Conservation (phyloP, 1,284 basidiomycete species). For the Fomitopsis pinicola region DNA sequence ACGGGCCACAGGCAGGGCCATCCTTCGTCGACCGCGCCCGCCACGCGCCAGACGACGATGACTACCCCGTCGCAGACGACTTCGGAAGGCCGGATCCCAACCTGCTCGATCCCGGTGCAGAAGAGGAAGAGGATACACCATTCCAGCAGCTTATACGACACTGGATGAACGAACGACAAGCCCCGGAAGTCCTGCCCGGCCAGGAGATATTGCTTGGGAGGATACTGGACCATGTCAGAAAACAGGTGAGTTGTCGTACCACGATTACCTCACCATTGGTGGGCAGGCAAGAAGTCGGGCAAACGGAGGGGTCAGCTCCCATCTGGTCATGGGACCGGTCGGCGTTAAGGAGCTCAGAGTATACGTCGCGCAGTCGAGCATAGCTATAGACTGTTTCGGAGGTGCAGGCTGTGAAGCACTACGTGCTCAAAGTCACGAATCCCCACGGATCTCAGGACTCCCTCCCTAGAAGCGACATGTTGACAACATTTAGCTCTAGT, state of each 20-base stretch:
- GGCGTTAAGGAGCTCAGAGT: too few species aligned
- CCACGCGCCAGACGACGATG: slow-evolving; percentile 21
- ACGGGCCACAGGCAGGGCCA: slow-evolving; percentile 17
- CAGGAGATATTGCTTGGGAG: slow-evolving; percentile 71
- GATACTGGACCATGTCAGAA: slow-evolving; percentile 78
- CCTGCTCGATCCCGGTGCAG: slow-evolving; percentile 14
- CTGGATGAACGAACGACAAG: slow-evolving; percentile 85
- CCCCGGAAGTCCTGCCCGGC: slow-evolving; percentile 74
- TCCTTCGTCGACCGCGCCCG: slow-evolving; percentile 21
- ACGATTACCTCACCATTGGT: neutral
- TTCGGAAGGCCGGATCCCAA: slow-evolving; percentile 3
- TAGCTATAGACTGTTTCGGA: too few species aligned
- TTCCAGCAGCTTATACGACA: slow-evolving; percentile 66
- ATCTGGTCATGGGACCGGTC: too few species aligned
- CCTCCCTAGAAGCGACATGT: neutral
- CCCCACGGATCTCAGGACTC: too few species aligned
- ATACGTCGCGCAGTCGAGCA: too few species aligned
- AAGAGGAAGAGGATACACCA: slow-evolving; percentile 34
- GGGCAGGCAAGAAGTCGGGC: too few species aligned
- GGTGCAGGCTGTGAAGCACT: too few species aligned
- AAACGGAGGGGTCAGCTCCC: too few species aligned
- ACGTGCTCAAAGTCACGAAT: too few species aligned
- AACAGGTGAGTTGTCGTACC: slow-evolving; percentile 60
- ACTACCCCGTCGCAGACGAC: slow-evolving; percentile 14
- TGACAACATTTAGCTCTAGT: slow-evolving; percentile 17